Base-by-base conservation (phyloP, 805 yeast species). In the Yarrowia yakushimensis region DNA sequence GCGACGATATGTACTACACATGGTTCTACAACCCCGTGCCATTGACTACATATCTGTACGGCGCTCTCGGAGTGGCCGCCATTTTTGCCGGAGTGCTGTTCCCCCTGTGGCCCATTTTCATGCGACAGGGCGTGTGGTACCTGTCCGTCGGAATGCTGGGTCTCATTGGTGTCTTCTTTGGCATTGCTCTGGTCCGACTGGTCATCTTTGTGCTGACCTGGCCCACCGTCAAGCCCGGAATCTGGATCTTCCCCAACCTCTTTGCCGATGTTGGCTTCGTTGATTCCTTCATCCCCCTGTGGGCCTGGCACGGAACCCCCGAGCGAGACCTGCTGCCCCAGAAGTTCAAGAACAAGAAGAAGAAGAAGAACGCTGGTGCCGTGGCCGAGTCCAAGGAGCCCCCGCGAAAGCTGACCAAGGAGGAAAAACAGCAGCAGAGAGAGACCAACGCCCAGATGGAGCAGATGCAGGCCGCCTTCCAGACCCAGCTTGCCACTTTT, bases 191-290 rank as follows among this genome's bases (percentile, higher is more conserved):
- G 45, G 76, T 93, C 33, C 82, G 99, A 71, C 77, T 92, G 71
- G 78, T 92, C 41, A 71, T 94, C 25, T 90, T 85, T 69, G 67
- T 81, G 25, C 67, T 87, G 59, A 82, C 91, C 0, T 81, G 82
- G 66, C 76, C 86, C 52, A 74, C 82, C 1, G 76, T 81, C 63
- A 82, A 84, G 8, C 84, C 84, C 43, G 96, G 96, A n/a, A 81
- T 94, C 72, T 94, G 99, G 99, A 73, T 94, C 50, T 93, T 90
- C 81, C 99, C 99, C 63, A 93, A 93, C 72, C 79, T 94, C 71
- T 94, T 92, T 75, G 99, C 86, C 66, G 99, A 94, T 71, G 92
- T 96, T 69, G 97, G 97, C 23, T 87, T 94, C 66, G 71, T 93
- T 65, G 98, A 93, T 64, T 88, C 96, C 78, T 94, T 94, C 78